phyloP scores from a whole-genome alignment of 306 rosid species.

The Macrotyloma uniflorum region DNA sequence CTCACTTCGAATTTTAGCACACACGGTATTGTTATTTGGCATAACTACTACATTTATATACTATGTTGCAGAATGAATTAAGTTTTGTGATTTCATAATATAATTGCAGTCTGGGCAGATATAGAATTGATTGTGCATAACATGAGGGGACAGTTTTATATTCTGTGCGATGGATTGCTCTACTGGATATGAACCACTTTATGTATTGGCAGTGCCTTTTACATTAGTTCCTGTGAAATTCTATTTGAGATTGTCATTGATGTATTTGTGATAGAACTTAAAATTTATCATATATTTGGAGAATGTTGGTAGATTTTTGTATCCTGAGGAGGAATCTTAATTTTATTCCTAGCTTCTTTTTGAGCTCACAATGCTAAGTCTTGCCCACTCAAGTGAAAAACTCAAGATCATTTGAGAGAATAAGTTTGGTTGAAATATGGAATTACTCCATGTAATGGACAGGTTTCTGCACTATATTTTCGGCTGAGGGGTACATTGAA shows the following conservation, averaged over 20 bases:
- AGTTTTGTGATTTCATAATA: constrained; percentile 12
- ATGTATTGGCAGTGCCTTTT: constrained; percentile 8
- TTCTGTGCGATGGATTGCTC: not conserved
- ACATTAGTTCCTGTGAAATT: not conserved
- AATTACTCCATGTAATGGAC: constrained; percentile 8
- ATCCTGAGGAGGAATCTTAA: not conserved
- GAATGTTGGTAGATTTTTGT: not conserved
- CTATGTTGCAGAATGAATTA: constrained; percentile 1
- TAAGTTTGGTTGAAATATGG: not conserved
- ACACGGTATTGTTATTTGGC: constrained; percentile 55
- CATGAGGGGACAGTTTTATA: constrained; percentile 1
- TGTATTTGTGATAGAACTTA: constrained; percentile 11
- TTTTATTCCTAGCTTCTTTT: constrained; percentile 1
- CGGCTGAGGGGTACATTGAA: not conserved
- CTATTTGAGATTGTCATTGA: not conserved
- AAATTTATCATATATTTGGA: constrained; percentile 6
- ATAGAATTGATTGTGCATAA: constrained; percentile 16
- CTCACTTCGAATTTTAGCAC: constrained; percentile 85
- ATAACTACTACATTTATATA: constrained; percentile 22
- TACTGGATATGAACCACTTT: constrained; percentile 25
- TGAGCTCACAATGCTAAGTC: constrained; percentile 3
- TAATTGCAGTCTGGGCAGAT: not conserved
- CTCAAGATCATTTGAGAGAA: not conserved
- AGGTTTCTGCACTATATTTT: constrained; percentile 2
- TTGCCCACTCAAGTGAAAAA: not conserved